A percentile compares a stretch with the other conserved stretches of the same genome.
phyloP scores from a whole-genome alignment of 371 early-diverging fungal species.

The Lichtheimia ornata region DNA sequence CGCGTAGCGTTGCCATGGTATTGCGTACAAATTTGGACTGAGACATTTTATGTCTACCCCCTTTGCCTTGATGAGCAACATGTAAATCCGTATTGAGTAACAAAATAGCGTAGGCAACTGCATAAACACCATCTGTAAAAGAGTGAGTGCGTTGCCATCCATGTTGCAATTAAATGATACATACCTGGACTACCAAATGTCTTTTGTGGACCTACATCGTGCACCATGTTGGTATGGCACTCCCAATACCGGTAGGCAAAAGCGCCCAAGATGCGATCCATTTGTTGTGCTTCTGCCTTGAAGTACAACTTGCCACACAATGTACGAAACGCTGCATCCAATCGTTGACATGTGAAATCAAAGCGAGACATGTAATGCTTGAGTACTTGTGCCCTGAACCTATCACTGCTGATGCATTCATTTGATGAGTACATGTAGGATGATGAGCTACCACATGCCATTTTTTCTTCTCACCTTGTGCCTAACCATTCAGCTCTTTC shows the following conservation, averaged over 20 bases:
- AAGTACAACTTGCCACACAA: constrained; percentile 78
- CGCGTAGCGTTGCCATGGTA: constrained; percentile 48
- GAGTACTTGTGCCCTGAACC: constrained; percentile 13
- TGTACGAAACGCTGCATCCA: constrained; percentile 31
- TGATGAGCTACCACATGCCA: neutral
- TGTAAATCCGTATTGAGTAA: constrained; percentile 93
- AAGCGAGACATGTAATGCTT: constrained; percentile 17
- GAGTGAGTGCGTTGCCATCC: neutral
- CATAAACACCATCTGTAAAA: constrained; percentile 71
- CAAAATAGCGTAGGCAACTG: constrained; percentile 81
- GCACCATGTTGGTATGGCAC: constrained; percentile 65
- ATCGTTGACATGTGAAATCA: constrained; percentile 8
- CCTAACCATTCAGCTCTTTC: constrained; percentile 48
- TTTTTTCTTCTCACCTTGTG: constrained; percentile 23
- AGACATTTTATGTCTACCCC: constrained; percentile 59
- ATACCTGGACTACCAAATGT: constrained; percentile 24
- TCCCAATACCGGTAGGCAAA: constrained; percentile 81
- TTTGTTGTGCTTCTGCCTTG: constrained; percentile 89
- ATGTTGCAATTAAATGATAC: neutral
- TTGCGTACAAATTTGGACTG: constrained; percentile 59
- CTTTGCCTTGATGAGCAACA: constrained; percentile 56
- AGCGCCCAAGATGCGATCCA: constrained; percentile 83
- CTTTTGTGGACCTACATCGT: constrained; percentile 15
- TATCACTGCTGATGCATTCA: constrained; percentile 13
- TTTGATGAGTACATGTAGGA: constrained; percentile 6